phyloP scores from a whole-genome alignment of 257 asterid genomes.

The Echites panduratus region DNA sequence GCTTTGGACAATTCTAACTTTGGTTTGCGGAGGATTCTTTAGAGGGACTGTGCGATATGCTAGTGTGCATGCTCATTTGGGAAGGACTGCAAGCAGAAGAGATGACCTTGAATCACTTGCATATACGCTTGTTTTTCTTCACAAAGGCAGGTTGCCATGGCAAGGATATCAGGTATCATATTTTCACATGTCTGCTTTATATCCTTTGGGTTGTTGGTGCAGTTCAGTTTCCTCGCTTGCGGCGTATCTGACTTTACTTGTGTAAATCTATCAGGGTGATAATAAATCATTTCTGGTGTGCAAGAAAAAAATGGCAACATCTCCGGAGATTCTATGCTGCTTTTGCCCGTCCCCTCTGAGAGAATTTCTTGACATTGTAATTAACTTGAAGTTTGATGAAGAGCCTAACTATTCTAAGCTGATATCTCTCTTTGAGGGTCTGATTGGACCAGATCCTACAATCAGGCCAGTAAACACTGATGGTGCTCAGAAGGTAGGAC shows the following conservation, averaged over 20 bases:
- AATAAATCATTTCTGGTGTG: constrained; percentile 44
- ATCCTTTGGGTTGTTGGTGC: background rate
- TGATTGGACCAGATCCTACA: constrained; percentile 41
- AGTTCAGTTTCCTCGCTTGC: background rate
- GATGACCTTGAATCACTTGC: constrained; percentile 51
- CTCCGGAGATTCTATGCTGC: constrained; percentile 43
- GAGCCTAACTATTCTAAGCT: constrained; percentile 44
- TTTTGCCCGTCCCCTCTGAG: constrained; percentile 40
- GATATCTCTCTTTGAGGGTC: constrained; percentile 38
- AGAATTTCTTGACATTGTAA: constrained; percentile 38
- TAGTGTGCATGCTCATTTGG: constrained; percentile 48
- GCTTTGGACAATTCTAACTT: background rate
- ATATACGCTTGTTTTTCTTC: constrained; percentile 43
- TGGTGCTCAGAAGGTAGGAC: constrained; percentile 42
- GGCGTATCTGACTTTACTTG: background rate
- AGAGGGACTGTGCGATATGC: constrained; percentile 55
- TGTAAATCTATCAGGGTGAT: constrained; percentile 32
- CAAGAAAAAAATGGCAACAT: constrained; percentile 42
- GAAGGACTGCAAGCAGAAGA: constrained; percentile 51
- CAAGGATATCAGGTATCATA: constrained; percentile 46
- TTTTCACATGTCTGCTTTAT: background rate
- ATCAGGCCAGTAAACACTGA: constrained; percentile 43
- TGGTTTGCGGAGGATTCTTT: constrained; percentile 1
- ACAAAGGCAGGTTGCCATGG: constrained; percentile 46
- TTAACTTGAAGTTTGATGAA: constrained; percentile 44